phyloP scores from a whole-genome alignment of 169 alveolate genomes.

The Eimeria necatrix region DNA sequence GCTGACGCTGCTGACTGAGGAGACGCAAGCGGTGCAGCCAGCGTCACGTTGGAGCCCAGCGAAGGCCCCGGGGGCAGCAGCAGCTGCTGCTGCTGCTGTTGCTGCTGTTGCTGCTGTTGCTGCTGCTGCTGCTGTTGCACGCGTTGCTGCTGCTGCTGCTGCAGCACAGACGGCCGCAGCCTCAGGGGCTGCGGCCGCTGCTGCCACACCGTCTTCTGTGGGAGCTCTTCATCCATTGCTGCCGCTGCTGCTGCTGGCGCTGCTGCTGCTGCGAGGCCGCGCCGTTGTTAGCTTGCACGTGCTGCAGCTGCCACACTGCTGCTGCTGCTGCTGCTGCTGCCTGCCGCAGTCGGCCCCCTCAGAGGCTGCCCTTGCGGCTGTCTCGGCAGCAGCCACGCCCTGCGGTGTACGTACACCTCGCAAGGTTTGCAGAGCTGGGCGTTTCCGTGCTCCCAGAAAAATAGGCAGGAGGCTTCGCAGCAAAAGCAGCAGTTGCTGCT shows the following conservation, averaged over 20 bases:
- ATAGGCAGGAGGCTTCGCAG: not conserved
- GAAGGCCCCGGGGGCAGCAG: too few species aligned
- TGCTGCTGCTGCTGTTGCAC: slow-evolving; percentile 13
- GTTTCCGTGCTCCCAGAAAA: too few species aligned
- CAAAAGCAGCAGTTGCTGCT: not conserved
- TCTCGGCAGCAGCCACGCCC: too few species aligned
- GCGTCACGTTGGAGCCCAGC: too few species aligned
- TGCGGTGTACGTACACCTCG: too few species aligned
- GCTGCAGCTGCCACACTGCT: not conserved
- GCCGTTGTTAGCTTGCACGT: too few species aligned
- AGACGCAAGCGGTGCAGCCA: too few species aligned
- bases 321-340: too few species aligned
- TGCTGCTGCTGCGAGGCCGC: slow-evolving; percentile 22
- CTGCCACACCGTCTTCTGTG: slow-evolving; percentile 60
- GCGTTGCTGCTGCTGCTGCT: not conserved
- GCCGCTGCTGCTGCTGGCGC: not conserved
- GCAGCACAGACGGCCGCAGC: not conserved
- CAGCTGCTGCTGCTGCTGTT: slow-evolving; percentile 31
- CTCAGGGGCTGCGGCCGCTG: slow-evolving; percentile 12
- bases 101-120: not conserved
- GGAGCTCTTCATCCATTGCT: slow-evolving; percentile 33
- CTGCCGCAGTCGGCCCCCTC: slow-evolving; percentile 11
- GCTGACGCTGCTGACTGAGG: too few species aligned
- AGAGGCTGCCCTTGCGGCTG: not conserved
- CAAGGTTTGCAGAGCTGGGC: too few species aligned